These are phyloP conservation scores for Pichia sp. DNA, from an alignment of 1,139 yeast species.

Conservation along the genomic window DNA sequence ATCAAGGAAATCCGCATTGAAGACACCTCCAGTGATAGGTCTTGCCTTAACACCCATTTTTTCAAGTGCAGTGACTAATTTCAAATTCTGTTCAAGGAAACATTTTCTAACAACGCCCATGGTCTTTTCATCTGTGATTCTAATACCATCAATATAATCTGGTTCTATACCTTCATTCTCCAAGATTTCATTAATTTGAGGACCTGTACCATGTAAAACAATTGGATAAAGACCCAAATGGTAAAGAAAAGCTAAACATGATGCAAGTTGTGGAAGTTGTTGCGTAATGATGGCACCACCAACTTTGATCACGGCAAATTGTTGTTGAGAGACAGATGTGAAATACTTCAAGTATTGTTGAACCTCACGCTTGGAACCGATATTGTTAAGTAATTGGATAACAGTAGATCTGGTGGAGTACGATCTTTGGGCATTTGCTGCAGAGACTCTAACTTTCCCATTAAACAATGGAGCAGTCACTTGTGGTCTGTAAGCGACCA, in stretches of 20 bases:
- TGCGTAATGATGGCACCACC: constrained; percentile 99
- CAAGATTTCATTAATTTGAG: constrained; percentile 89
- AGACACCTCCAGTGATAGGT: constrained; percentile 98
- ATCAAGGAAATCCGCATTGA: constrained; percentile 87
- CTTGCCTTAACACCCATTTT: constrained; percentile 96
- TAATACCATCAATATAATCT: constrained; percentile 90
- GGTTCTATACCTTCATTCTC: constrained; percentile 97
- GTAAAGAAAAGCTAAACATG: constrained; percentile 90
- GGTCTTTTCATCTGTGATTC: constrained; percentile 91
- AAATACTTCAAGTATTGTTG: constrained; percentile 95
- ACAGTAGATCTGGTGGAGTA: constrained; percentile 86
- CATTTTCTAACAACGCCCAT: constrained; percentile 96
- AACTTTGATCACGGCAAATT: constrained; percentile 95
- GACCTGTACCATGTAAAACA: constrained; percentile 97
- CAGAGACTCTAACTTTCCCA: no score
- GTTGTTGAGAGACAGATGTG: constrained; percentile 93
- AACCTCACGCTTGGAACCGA: constrained; percentile 95
- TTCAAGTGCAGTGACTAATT: constrained; percentile 92
- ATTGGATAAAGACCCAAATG: constrained; percentile 97
- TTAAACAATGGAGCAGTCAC: not conserved
- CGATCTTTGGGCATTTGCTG: no score
- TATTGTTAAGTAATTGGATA: constrained; percentile 86
- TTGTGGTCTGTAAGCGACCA: constrained; percentile 10
- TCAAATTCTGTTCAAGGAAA: constrained; percentile 89
- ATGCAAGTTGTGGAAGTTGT: constrained; percentile 85